Conservation (phyloP, 495 filamentous ascomycete species). For the Copromyces sp. region DNA sequence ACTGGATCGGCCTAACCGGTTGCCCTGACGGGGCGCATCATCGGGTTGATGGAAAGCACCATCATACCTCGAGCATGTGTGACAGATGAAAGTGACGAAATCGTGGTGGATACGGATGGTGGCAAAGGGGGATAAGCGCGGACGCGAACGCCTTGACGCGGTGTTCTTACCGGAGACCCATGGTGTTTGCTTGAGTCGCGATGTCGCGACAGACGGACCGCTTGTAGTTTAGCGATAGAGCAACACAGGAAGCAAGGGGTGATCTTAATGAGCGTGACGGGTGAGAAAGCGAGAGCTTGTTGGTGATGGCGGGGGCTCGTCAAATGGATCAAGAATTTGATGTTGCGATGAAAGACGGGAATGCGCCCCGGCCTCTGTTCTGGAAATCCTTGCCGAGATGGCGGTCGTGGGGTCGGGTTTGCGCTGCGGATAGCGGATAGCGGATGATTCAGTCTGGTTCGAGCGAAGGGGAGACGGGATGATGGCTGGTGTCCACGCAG, state of each 20-base stretch:
- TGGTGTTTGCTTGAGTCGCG: slow-evolving; percentile 26
- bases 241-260: slow-evolving; percentile 4
- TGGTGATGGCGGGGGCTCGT: slow-evolving; percentile 15
- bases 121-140: slow-evolving; percentile 6
- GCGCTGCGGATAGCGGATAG: not conserved
- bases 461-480: slow-evolving; percentile 10
- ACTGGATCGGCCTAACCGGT: not conserved
- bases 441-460: slow-evolving; percentile 15
- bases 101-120: not conserved
- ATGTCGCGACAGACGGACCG: not conserved
- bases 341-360: slow-evolving; percentile 7
- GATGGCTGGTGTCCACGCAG: not conserved
- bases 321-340: slow-evolving; percentile 17
- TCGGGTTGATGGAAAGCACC: not conserved
- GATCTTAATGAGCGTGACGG: slow-evolving; percentile 11
- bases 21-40: not conserved
- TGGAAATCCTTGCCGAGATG: slow-evolving; percentile 15
- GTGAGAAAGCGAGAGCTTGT: slow-evolving; percentile 4
- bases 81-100: not conserved
- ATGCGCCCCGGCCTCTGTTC: slow-evolving; percentile 19
- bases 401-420: slow-evolving; percentile 25
- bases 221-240: not conserved
- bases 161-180: slow-evolving; percentile 70
- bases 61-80: not conserved
- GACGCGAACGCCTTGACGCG: slow-evolving; percentile 21